Evolutionary conservation across 169 alveolate genomes (phyloP), one percentile per base, ranked within the genome.

Genomic region (Cryptosporidium tyzzeri): DNA sequence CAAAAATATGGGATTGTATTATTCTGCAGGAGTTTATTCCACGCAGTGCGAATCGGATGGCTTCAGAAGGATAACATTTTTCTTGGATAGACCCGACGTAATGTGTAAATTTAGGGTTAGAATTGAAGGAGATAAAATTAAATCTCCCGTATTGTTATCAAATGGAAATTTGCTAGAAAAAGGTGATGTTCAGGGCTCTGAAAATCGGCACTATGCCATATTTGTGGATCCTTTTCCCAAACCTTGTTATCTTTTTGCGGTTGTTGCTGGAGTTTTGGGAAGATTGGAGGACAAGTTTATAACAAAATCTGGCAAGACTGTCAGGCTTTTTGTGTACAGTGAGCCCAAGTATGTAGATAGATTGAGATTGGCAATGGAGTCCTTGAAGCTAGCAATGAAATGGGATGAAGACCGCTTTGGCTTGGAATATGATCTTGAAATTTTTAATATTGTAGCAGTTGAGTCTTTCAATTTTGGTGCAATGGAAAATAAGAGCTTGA

Each of bases 11-110:
- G 98, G 98, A 44, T 92, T 96, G 61, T 96, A 96, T 85, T 94
- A 93, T 86, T 93, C 97, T 29, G 96, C 96, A 55, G 93, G 92
- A 68, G 75, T 95, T 35, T 95, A 94, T 70, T 95, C 96, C 70
- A 95, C 99, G 1, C 99, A 97, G 92, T 96, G 98, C 86, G 99
- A 97, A 85, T 96, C 99, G 0, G 96, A 96, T 69, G 98, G 98
- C 10, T 95, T 96, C 71, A 87, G 97, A 35, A 91, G 96, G 48
- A 96, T 97, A 65, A 96, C 99, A 18, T 96, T 91, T 86, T 95
- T 93, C 93, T 91, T 95, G 51, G 99, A 97, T 86, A 86, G 99
- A 45, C 99, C 99, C 3, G 99, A 97, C 71, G 96, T 96, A 53
- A 95, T 96, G 95, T 75, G 97, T 35, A 84, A 85, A 31, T 95